Conservation (phyloP, 441 rosid species). For the Arabidopsis lyrata region DNA sequence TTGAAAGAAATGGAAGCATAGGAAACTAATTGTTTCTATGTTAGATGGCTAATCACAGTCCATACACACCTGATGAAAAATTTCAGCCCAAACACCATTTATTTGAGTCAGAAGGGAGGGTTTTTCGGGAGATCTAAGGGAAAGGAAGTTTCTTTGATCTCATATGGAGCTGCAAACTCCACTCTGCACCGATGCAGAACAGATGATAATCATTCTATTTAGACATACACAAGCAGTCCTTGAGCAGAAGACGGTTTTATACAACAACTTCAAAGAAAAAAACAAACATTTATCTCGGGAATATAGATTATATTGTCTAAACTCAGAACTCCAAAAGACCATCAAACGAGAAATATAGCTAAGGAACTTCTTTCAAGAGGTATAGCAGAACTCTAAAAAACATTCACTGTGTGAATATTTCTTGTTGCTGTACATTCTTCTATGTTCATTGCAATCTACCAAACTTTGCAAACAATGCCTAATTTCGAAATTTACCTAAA, state of each 20-base stretch:
- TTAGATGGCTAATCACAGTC: conserved; percentile 6
- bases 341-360: background rate
- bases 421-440: background rate
- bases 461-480: background rate
- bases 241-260: background rate
- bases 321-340: background rate
- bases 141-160: background rate
- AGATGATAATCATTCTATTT: background rate
- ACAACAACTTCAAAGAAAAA: background rate
- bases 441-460: background rate
- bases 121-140: background rate
- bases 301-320: conserved; percentile 8
- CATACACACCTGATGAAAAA: background rate
- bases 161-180: conserved; percentile 3
- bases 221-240: background rate
- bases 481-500: background rate
- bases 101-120: background rate
- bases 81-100: background rate
- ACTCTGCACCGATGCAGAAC: background rate
- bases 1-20: conserved; percentile 1
- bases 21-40: background rate
- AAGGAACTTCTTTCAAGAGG: conserved; percentile 9
- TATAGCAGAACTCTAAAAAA: background rate
- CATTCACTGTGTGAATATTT: background rate
- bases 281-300: background rate